A percentile compares a stretch with the other conserved stretches of the same genome.
Conservation (phyloP, 2,329 filamentous ascomycete genomes). For the Fusarium aywerte region DNA sequence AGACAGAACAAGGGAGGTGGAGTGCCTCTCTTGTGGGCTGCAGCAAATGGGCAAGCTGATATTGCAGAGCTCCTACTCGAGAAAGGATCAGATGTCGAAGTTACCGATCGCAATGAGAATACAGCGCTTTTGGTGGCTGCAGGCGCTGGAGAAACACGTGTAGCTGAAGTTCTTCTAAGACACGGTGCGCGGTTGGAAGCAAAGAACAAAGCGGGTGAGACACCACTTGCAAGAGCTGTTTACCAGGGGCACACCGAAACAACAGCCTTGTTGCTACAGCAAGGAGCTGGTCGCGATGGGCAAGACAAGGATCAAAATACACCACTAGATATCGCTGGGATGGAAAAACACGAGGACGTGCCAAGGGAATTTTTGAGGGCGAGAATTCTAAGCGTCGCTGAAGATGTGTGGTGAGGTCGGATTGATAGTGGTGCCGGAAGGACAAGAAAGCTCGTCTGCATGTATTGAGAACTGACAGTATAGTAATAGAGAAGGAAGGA, state of each 20-base stretch:
- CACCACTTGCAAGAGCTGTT: not conserved
- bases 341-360: too few species aligned
- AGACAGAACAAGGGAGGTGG: not conserved
- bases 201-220: not conserved
- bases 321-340: not conserved
- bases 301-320: not conserved
- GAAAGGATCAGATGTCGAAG: not conserved
- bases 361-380: too few species aligned
- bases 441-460: too few species aligned
- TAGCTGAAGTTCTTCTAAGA: not conserved
- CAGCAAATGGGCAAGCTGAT: not conserved
- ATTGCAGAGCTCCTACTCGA: not conserved
- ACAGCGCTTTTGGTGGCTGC: not conserved
- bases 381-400: too few species aligned
- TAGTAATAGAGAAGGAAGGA: too few species aligned
- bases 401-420: too few species aligned
- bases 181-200: not conserved
- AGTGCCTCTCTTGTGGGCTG: constrained; percentile 1
- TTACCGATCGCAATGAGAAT: rapidly evolving
- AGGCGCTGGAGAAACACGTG: rapidly evolving
- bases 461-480: too few species aligned
- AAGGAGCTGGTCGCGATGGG: not conserved
- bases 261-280: not conserved
- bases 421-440: too few species aligned
- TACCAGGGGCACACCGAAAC: not conserved